Conservation (phyloP, 2,329 filamentous ascomycete species). For the Diaporthe australafricana region DNA sequence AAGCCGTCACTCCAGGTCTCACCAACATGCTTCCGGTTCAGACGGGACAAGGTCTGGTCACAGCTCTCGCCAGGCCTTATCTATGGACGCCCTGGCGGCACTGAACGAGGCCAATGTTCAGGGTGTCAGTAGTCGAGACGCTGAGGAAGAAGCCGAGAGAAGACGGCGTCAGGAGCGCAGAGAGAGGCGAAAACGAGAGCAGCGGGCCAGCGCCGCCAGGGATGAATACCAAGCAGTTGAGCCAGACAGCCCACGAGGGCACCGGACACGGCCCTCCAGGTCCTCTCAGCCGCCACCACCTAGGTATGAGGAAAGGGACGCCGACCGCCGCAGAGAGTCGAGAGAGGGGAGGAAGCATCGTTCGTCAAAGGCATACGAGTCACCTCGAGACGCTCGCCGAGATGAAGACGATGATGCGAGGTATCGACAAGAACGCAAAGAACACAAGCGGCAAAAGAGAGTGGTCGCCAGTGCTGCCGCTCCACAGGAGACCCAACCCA, state of each 20-base stretch:
- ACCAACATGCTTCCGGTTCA: conserved; percentile 34
- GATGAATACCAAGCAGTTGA: conserved; percentile 36
- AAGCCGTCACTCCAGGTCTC: conserved; percentile 39
- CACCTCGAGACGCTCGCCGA: conserved; percentile 28
- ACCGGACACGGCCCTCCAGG: conserved; percentile 33
- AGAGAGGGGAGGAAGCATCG: conserved; percentile 33
- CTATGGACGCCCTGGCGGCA: conserved; percentile 43
- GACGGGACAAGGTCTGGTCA: conserved; percentile 34
- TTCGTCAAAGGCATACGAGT: conserved; percentile 28
- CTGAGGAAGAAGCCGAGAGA: conserved; percentile 35
- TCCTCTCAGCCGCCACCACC: conserved; percentile 27
- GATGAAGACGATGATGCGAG: conserved; percentile 33
- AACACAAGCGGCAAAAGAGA: conserved; percentile 59
- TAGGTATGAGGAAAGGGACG: conserved; percentile 30
- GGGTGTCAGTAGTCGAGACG: conserved; percentile 3
- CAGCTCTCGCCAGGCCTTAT: conserved; percentile 40
- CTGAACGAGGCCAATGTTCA: conserved; percentile 41
- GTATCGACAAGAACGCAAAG: conserved; percentile 32
- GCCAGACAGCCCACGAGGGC: conserved; percentile 30
- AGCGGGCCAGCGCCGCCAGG: conserved; percentile 28
- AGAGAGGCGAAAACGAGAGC: conserved; percentile 35
- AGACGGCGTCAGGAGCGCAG: conserved; percentile 34
- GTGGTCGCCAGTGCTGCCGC: conserved; percentile 78
- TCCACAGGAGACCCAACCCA: conserved; percentile 74
- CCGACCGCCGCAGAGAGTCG: conserved; percentile 27